These are phyloP conservation scores for Dioscorea cayenensis DNA, from an alignment of 116 monocot genomes.

Conservation along the genomic window DNA sequence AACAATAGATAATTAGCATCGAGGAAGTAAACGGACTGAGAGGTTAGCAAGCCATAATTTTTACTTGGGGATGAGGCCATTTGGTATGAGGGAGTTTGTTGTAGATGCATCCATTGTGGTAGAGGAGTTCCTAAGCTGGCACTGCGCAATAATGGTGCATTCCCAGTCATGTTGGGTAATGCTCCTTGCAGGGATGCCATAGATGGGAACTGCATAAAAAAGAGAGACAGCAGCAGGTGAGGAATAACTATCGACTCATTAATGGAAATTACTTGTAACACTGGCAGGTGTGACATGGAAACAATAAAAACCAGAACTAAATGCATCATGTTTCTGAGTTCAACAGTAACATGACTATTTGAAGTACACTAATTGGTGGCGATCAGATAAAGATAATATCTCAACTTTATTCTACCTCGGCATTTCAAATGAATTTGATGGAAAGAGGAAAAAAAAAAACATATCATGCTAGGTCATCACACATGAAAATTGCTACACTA, in stretches of 20 bases:
- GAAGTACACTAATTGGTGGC: too few relatives aligned
- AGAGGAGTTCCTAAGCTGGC: conserved; percentile 48
- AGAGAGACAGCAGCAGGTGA: neutral
- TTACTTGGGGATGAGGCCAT: conserved; percentile 28
- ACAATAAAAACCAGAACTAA: too few relatives aligned
- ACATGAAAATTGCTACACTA: neutral
- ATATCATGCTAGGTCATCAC: too few relatives aligned
- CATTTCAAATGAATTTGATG: too few relatives aligned
- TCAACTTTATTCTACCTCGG: too few relatives aligned
- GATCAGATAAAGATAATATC: too few relatives aligned
- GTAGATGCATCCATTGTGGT: conserved; percentile 26
- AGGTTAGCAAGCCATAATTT: neutral
- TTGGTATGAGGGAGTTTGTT: conserved; percentile 28
- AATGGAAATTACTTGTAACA: too few relatives aligned
- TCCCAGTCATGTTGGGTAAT: conserved; percentile 25
- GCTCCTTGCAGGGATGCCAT: conserved; percentile 55
- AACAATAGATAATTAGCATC: conserved; percentile 13
- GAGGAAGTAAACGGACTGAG: neutral
- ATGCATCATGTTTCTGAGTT: too few relatives aligned
- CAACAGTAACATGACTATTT: too few relatives aligned
- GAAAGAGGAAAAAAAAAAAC: too few relatives aligned
- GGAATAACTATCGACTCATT: neutral
- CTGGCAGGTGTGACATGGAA: too few relatives aligned
- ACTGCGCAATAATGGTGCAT: conserved; percentile 25
- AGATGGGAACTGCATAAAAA: conserved; percentile 46